Conservation (phyloP, 1,284 basidiomycete species). For the Grifola frondosa region DNA sequence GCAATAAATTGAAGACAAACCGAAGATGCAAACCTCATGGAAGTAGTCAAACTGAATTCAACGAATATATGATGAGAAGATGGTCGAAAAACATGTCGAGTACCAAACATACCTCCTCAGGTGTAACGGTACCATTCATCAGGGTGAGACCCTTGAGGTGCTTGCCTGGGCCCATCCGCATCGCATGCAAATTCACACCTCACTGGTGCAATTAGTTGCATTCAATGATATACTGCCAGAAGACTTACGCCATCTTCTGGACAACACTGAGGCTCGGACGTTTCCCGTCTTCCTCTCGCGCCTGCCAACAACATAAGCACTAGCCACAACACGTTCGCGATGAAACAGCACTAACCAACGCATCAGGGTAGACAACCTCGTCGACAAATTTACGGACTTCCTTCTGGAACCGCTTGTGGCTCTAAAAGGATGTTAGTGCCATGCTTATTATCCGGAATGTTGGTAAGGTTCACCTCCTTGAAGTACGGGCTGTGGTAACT, state of each 20-base stretch:
- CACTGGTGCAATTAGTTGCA: conserved; percentile 39
- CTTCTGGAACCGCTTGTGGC: conserved; percentile 49
- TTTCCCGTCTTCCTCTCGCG: conserved; percentile 78
- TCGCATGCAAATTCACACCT: conserved; percentile 77
- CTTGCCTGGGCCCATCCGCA: conserved; percentile 85
- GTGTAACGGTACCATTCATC: conserved; percentile 79
- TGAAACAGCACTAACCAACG: conserved; percentile 31
- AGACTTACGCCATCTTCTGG: conserved; percentile 66
- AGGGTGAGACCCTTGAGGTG: conserved; percentile 83
- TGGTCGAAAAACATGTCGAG: background rate
- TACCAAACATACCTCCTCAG: conserved; percentile 59
- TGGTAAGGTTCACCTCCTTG: conserved; percentile 38
- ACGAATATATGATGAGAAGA: background rate
- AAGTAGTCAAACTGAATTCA: conserved; percentile 67
- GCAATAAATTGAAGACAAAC: conserved; percentile 53
- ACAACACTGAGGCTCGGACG: conserved; percentile 61
- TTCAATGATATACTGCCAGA: background rate
- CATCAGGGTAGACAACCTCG: conserved; percentile 51
- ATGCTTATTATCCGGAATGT: background rate
- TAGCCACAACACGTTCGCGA: background rate
- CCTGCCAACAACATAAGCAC: conserved; percentile 35
- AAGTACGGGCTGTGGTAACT: conserved; percentile 76
- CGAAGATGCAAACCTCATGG: conserved; percentile 40
- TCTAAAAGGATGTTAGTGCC: conserved; percentile 29
- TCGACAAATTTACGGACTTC: conserved; percentile 51